phyloP scores from a whole-genome alignment of 2,329 filamentous ascomycete genomes.

The Orbilia javanica region DNA sequence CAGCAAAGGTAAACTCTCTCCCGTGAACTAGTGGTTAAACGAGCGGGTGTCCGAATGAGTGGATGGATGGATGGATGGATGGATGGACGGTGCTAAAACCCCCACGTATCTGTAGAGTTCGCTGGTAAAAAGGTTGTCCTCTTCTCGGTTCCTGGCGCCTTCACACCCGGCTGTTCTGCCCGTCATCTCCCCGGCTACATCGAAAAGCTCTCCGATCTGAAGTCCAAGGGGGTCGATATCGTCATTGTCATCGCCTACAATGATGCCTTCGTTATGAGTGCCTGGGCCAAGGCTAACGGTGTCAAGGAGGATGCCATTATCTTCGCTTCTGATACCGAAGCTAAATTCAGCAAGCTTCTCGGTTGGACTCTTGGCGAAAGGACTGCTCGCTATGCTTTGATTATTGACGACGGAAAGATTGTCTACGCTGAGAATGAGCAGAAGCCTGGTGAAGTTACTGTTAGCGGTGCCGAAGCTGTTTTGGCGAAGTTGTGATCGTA shows the following conservation, averaged over 20 bases:
- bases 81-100: no score
- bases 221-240: constrained; percentile 83
- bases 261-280: constrained; percentile 87
- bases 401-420: constrained; percentile 86
- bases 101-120: constrained; percentile 69
- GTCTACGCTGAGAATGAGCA: constrained; percentile 82
- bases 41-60: not conserved
- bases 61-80: not conserved
- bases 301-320: constrained; percentile 80
- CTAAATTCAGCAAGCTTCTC: constrained; percentile 80
- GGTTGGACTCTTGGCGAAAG: constrained; percentile 82
- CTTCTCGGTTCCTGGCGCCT: constrained; percentile 79
- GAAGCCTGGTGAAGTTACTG: constrained; percentile 61
- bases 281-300: constrained; percentile 89
- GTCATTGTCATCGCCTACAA: constrained; percentile 86
- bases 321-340: constrained; percentile 77
- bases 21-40: not conserved
- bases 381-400: constrained; percentile 82
- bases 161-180: constrained; percentile 87
- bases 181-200: constrained; percentile 86
- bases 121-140: constrained; percentile 78
- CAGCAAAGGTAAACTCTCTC: constrained; percentile 69
- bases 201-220: constrained; percentile 76
- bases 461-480: constrained; percentile 51
- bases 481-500: constrained; percentile 39